Evolutionary conservation across 805 yeast genomes (phyloP).

Genomic region (Ogataea salicorniae): DNA sequence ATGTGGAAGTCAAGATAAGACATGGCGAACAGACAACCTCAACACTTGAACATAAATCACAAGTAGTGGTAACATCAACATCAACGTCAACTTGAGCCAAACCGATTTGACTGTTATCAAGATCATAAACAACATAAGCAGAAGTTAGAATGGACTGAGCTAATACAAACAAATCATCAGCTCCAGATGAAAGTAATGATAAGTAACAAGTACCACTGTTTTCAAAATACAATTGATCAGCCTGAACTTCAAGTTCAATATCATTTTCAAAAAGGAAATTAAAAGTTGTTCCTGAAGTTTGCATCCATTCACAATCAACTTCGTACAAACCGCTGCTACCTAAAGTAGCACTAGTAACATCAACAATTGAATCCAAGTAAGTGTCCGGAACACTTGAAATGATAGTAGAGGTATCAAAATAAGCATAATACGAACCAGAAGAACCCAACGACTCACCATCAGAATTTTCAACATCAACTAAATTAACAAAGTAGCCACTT

Average conservation of each 20-base stretch:
- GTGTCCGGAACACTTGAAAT: constrained; percentile 41
- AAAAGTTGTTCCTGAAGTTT: constrained; percentile 8
- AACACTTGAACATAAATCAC: constrained; percentile 10
- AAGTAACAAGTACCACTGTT: constrained; percentile 18
- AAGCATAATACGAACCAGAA: constrained; percentile 26
- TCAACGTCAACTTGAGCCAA: constrained; percentile 42
- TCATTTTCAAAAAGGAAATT: constrained; percentile 16
- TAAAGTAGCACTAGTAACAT: constrained; percentile 12
- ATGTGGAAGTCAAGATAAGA: constrained; percentile 5
- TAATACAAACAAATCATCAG: constrained; percentile 33
- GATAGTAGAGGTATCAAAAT: constrained; percentile 55
- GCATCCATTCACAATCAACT: constrained; percentile 18
- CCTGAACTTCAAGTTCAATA: constrained; percentile 16
- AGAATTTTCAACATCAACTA: constrained; percentile 10
- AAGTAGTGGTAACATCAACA: constrained; percentile 11
- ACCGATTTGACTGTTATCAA: constrained; percentile 52
- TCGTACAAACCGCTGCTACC: constrained; percentile 17
- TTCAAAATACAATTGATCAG: constrained; percentile 15
- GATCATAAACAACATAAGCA: constrained; percentile 61
- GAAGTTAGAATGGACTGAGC: constrained; percentile 65
- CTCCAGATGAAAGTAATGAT: constrained; percentile 11
- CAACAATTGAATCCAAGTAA: constrained; percentile 13
- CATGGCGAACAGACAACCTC: constrained; percentile 17
- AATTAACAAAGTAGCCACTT: constrained; percentile 16
- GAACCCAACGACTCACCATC: constrained; percentile 8